These are phyloP conservation scores for Chimonanthus praecox DNA, from an alignment of 164 flowering plant genomes.

Conservation along the genomic window DNA sequence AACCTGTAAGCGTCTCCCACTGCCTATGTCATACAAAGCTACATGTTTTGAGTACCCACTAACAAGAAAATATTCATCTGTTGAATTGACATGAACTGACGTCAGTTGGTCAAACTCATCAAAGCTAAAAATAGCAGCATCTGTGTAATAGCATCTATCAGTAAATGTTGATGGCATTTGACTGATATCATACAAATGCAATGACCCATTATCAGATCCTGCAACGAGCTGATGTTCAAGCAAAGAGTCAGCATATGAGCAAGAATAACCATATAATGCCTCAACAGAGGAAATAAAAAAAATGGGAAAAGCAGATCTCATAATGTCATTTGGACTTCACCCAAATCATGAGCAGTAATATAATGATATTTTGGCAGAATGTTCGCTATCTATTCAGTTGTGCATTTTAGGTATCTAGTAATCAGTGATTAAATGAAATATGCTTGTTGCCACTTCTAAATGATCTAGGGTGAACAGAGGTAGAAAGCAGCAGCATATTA, in stretches of 20 bases:
- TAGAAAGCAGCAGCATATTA: no score
- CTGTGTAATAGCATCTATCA: slow-evolving; percentile 20
- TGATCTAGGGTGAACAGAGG: no score
- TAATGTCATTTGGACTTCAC: neutral
- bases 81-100: slow-evolving; percentile 85
- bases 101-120: slow-evolving; percentile 85
- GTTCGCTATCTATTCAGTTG: neutral
- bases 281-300: neutral
- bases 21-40: slow-evolving; percentile 71
- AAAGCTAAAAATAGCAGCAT: slow-evolving; percentile 32
- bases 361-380: neutral
- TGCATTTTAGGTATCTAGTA: neutral
- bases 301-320: neutral
- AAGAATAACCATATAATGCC: slow-evolving; percentile 6
- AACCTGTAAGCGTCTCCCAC: slow-evolving; percentile 57
- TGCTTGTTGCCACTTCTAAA: no score
- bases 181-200: slow-evolving; percentile 64
- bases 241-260: slow-evolving; percentile 7
- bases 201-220: slow-evolving; percentile 82
- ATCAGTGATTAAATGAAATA: no score
- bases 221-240: slow-evolving; percentile 60
- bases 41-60: slow-evolving; percentile 83
- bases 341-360: neutral
- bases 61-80: slow-evolving; percentile 72
- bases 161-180: slow-evolving; percentile 25